Evolutionary conservation across 768 basidiomycete species (phyloP), one percentile per base, ranked within the genome.

Genomic region (Gautieria morchelliformis): DNA sequence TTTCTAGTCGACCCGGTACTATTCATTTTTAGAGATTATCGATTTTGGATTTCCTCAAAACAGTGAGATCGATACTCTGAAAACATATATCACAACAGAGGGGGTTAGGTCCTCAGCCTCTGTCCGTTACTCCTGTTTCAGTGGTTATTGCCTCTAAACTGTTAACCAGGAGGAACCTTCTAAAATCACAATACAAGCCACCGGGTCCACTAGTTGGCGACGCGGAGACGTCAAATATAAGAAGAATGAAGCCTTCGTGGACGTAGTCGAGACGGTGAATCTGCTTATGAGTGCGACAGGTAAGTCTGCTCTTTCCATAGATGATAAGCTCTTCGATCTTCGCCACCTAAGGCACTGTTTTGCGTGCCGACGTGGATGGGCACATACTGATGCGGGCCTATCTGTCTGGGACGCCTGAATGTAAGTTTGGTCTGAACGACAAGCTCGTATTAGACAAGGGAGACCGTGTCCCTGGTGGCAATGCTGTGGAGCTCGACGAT

Each of bases 241-340:
- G 76, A 99, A 98, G 79, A 99, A 99, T 63, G 96, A 99, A 67
- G 96, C 96, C 0, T 99, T 98, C 63, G 95, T 99, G n/a, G 96
- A 99, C 67, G 96, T 99, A 9, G 89, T 99, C 45, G 96, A 99
- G 74, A 90, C 81, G 2, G 90, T 99, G 60, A 98, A 99, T 66
- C 69, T 98, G 55, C 86, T 91, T 64, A 96, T 98, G 94, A 95
- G 92, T 68, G 89, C 93, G 2, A 97, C 95, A 75, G 94, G 93
- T 88, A 49, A 49, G 24, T n/a, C 22, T 47, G 1, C 15, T 17
- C 5, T 5, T 49, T 30, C 22, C n/a, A 22, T 49, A 27, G 3
- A 30, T n/a, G 20, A 39, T 22, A 2, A 24, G 54, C 60, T 56
- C 35, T 39, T 52, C 1, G 24, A 9, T 30, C 12, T 24, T 33